Base-by-base conservation (phyloP, 345 rosid genomes). In the Bruguiera sexangula region DNA sequence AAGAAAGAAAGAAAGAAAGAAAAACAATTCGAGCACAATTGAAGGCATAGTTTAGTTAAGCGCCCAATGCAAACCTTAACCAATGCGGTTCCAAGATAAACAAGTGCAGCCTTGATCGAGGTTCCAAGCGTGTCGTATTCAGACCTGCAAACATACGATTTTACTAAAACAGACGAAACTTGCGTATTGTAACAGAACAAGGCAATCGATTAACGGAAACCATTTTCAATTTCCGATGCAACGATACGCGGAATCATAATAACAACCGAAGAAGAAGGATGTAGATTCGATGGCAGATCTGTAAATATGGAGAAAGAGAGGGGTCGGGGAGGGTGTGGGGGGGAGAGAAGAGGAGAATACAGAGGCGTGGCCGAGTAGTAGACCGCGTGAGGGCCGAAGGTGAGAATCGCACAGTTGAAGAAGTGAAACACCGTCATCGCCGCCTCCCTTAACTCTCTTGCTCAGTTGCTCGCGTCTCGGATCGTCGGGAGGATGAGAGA, bases 41-140 rank as follows among this genome's bases (percentile, higher is more conserved):
- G 2, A 4, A 2, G 18, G 18, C 34, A 27, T 9, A 58, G 24
- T 27, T 30, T 46, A 26, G 26, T 24, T 7, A 50, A 63, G 36
- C 11, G 63, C 16, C 3, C 34, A 54, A 62, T 19, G 71, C 85
- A 8, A 73, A 94, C 98, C 97, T 94, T 94, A 29, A 94, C 89
- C 67, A 94, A 66, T 39, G 97, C 93, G 4, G 98, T 91, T 54
- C 88, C 93, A 20, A 94, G 93, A 71, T 94, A 94, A 77, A 91
- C 98, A 78, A 89, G 82, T 30, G 90, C 96, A 67, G 98, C 87
- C 46, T 94, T 94, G 66, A 91, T 78, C 21, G 92, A 91, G 54
- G 98, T 94, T 63, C 95, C 89, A n/a, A 94, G 87, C n/a, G 98
- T 94, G 50, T 94, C 98, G 66, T 91, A 94, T 80, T 91, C 98